These are phyloP conservation scores for Ampelomyces quisqualis DNA, from an alignment of 2,329 filamentous ascomycete species.

Conservation along the genomic window DNA sequence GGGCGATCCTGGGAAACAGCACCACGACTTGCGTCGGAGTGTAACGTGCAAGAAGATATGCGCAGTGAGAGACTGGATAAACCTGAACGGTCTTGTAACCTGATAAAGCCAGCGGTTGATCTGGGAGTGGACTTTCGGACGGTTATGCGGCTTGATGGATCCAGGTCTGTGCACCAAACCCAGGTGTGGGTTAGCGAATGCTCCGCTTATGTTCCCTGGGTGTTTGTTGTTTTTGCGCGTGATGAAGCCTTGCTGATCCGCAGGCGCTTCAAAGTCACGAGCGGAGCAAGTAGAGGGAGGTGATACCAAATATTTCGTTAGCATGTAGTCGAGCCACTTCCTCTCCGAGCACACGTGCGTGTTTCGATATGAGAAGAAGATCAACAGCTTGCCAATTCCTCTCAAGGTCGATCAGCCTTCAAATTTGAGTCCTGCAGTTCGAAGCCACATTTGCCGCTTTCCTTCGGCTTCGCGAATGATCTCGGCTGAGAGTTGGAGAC, in stretches of 20 bases:
- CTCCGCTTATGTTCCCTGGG: slow-evolving; percentile 8
- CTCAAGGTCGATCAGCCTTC: slow-evolving; percentile 33
- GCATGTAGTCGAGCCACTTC: not conserved
- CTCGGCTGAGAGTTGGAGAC: slow-evolving; percentile 72
- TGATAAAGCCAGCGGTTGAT: not conserved
- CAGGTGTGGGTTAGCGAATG: slow-evolving; percentile 9
- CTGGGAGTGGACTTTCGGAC: not conserved
- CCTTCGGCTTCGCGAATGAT: slow-evolving; percentile 76
- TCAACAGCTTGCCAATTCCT: not conserved
- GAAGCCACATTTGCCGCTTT: slow-evolving; percentile 63
- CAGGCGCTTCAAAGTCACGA: not conserved
- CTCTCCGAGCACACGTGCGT: not conserved
- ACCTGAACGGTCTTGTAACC: not conserved
- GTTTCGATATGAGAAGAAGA: not conserved
- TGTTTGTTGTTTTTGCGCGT: slow-evolving; percentile 5
- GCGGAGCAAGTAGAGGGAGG: not conserved
- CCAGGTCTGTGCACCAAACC: slow-evolving; percentile 14
- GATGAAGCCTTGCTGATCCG: slow-evolving; percentile 6
- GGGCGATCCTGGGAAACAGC: not conserved
- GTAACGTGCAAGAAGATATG: too few species aligned
- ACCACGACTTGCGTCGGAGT: too few species aligned
- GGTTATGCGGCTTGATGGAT: not conserved
- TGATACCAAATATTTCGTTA: not conserved
- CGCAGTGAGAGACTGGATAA: too few species aligned
- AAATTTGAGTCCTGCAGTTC: slow-evolving; percentile 44